These are phyloP conservation scores for Phaseolus coccineus DNA, from an alignment of 331 rosid genomes.

Conservation along the genomic window DNA sequence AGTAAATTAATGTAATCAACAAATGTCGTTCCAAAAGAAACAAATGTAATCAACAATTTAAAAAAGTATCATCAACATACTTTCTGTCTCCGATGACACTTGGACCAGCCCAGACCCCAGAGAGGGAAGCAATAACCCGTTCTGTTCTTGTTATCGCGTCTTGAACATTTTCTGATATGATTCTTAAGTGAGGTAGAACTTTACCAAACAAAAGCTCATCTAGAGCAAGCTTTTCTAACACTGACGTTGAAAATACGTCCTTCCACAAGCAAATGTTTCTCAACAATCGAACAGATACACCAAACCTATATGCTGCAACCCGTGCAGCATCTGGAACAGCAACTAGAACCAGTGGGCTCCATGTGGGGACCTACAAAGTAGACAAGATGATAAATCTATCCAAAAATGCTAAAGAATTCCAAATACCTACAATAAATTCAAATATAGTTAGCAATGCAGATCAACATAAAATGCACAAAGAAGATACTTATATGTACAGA, in stretches of 20 bases:
- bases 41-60: slow-evolving; percentile 10
- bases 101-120: slow-evolving; percentile 91
- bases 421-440: slow-evolving; percentile 17
- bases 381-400: slow-evolving; percentile 32
- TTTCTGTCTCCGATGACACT: slow-evolving; percentile 66
- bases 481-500: slow-evolving; percentile 2
- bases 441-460: slow-evolving; percentile 4
- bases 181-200: slow-evolving; percentile 85
- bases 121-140: slow-evolving; percentile 78
- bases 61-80: slow-evolving; percentile 51
- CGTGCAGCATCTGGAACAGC: slow-evolving; percentile 93
- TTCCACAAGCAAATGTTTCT: slow-evolving; percentile 92
- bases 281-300: slow-evolving; percentile 86
- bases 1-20: no score
- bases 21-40: slow-evolving; percentile 29
- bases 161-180: slow-evolving; percentile 78
- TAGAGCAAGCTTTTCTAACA: slow-evolving; percentile 88
- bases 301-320: slow-evolving; percentile 89
- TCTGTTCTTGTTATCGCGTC: slow-evolving; percentile 93
- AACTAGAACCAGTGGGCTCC: slow-evolving; percentile 77
- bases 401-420: slow-evolving; percentile 30
- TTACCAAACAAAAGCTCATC: slow-evolving; percentile 87
- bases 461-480: slow-evolving; percentile 31
- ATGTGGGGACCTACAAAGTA: slow-evolving; percentile 78
- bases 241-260: slow-evolving; percentile 77